Evolutionary conservation across 306 rosid genomes (phyloP), one percentile per base, ranked within the genome.

Genomic region (Gleditsia sinensis): DNA sequence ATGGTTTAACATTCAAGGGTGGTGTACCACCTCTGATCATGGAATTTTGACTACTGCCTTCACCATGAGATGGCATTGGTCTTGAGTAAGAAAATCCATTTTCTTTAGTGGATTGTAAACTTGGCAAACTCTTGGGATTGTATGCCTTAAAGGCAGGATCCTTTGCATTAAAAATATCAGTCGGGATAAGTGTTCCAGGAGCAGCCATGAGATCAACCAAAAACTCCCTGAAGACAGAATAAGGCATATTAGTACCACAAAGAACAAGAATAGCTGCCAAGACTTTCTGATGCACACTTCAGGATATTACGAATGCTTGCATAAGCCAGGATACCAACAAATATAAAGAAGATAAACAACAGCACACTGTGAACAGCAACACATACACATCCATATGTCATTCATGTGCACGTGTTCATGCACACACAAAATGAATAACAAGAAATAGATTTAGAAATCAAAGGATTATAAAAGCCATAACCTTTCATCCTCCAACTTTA

Each of bases 171-270:
- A 80, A 85, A 77, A 82, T 75, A 76, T 95, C 99, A 75, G 91
- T 88, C 36, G 99, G 99, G 75, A 95, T 80, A 66, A 95, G 93
- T 14, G 93, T 88, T 80, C 99, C 99, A 63, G 99, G 99, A 69
- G 91, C 98, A 77, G 91, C 97, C 99, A 95, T 95, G 77, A 95
- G 93, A 87, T 95, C 99, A 86, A 95, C 97, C 88, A 95, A 84
- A 88, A 87, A 95, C 86, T 95, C 99, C 92, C 99, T 95, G 92
- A 80, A 83, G 79, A 61, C 63, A 86, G 58, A 80, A 79, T 81
- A 74, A 54, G 56, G 54, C 11, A 74, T 63, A 75, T 85, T 51
- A 88, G 78, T 66, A 66, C 59, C 63, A 73, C 36, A 46, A n/a
- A 59, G 17, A 71, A 77, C 63, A 19, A 20, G 40, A 76, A 68